Percentiles rank a stretch among this genome's conserved stretches.
phyloP scores from a whole-genome alignment of 2,329 filamentous ascomycete species.

The Byssochlamys sp. region DNA sequence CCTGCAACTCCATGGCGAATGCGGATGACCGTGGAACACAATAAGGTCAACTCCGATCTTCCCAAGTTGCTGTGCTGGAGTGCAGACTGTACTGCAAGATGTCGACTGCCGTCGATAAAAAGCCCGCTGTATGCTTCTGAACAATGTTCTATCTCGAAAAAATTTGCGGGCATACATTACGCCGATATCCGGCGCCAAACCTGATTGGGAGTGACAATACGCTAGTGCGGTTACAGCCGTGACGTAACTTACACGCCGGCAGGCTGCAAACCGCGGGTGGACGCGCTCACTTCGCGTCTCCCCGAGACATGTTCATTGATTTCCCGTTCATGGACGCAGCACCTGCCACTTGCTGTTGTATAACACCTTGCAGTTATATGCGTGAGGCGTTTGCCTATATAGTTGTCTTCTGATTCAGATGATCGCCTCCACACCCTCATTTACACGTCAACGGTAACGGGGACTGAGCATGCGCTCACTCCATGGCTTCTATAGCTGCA shows the following conservation, averaged over 20 bases:
- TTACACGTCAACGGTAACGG: background rate
- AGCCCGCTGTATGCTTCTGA: background rate
- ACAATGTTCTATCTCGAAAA: constrained; percentile 16
- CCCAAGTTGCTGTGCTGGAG: constrained; percentile 1
- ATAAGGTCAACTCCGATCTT: constrained; percentile 3
- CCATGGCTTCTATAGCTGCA: constrained; percentile 18
- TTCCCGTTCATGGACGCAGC: constrained; percentile 2
- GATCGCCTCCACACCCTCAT: background rate
- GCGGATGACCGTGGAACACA: constrained; percentile 3
- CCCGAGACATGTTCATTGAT: constrained; percentile 1
- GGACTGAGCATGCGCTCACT: constrained; percentile 17
- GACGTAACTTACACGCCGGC: constrained; percentile 2
- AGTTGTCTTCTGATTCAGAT: background rate
- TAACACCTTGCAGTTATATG: background rate
- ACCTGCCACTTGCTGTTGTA: background rate
- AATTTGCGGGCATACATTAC: constrained; percentile 26
- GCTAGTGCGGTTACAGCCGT: constrained; percentile 4
- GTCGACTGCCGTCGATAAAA: background rate
- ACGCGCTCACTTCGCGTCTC: constrained; percentile 15
- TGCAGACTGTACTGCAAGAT: background rate
- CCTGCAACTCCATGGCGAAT: constrained; percentile 33
- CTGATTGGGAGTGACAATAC: background rate
- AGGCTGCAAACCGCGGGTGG: constrained; percentile 1
- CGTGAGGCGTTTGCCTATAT: background rate
- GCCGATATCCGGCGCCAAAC: constrained; percentile 13